These are phyloP conservation scores for Leccinum boreale DNA, from an alignment of 768 basidiomycete species.

Conservation along the genomic window DNA sequence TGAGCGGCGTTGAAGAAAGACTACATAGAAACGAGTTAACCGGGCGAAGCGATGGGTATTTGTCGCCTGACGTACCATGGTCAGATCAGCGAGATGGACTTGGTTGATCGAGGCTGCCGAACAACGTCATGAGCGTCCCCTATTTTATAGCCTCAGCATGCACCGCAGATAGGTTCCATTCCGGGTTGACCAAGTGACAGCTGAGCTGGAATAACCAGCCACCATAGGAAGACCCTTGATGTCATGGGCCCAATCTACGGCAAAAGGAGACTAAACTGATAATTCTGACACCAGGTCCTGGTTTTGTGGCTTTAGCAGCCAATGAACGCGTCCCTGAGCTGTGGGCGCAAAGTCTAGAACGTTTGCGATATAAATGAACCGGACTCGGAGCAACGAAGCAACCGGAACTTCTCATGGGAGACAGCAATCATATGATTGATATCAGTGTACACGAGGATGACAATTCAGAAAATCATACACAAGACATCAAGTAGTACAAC, in stretches of 20 bases:
- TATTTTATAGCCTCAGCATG: slow-evolving; percentile 15
- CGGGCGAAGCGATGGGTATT: neutral
- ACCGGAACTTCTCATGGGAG: neutral
- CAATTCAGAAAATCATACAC: neutral
- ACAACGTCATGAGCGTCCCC: slow-evolving; percentile 3
- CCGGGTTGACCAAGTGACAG: slow-evolving; percentile 19
- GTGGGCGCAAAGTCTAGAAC: neutral
- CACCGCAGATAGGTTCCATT: slow-evolving; percentile 20
- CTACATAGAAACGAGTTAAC: slow-evolving; percentile 32
- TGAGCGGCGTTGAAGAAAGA: slow-evolving; percentile 74
- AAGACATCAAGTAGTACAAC: neutral
- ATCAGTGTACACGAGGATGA: neutral
- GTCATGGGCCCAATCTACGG: neutral
- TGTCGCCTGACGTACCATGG: slow-evolving; percentile 22
- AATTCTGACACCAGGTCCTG: neutral
- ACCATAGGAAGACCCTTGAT: neutral
- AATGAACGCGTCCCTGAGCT: neutral
- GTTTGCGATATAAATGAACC: neutral
- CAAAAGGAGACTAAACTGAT: no score
- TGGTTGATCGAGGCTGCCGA: slow-evolving; percentile 6
- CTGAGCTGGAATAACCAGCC: slow-evolving; percentile 8
- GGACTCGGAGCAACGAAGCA: neutral
- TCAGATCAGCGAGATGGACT: slow-evolving; percentile 5
- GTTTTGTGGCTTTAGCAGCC: neutral
- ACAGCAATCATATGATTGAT: neutral